phyloP scores from a whole-genome alignment of 805 yeast genomes.

The Metschnikowia hibisci region DNA sequence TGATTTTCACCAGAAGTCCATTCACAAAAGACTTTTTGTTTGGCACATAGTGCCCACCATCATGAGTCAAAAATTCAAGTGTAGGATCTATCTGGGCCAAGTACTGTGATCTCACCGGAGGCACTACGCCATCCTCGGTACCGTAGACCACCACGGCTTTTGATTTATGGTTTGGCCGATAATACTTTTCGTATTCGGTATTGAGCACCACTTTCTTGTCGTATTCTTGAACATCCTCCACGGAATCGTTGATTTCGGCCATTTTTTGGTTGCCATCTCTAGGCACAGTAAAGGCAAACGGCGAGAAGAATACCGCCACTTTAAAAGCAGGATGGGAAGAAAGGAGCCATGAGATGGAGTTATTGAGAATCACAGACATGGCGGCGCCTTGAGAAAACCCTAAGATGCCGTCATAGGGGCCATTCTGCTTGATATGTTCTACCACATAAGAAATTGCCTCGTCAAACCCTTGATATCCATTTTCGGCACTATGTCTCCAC shows the following conservation, averaged over 20 bases:
- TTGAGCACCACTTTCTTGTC: slow-evolving; percentile 17
- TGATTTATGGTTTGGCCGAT: slow-evolving; percentile 20
- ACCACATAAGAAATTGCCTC: slow-evolving; percentile 25
- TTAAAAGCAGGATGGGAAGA: slow-evolving; percentile 26
- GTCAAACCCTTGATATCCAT: slow-evolving; percentile 27
- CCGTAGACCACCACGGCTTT: slow-evolving; percentile 30
- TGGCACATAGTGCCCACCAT: slow-evolving; percentile 39
- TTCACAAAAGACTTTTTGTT: slow-evolving; percentile 21
- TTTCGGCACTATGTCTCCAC: slow-evolving; percentile 25
- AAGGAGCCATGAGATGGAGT: slow-evolving; percentile 18
- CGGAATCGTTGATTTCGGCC: slow-evolving; percentile 16
- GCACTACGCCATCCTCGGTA: slow-evolving; percentile 29
- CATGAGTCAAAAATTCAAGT: slow-evolving; percentile 21
- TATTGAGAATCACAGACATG: slow-evolving; percentile 30
- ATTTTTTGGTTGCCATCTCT: slow-evolving; percentile 13
- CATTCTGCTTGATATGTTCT: slow-evolving; percentile 29
- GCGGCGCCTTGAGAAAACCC: slow-evolving; percentile 45
- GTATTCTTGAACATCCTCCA: slow-evolving; percentile 24
- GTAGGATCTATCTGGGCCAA: slow-evolving; percentile 21
- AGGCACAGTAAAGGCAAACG: slow-evolving; percentile 34
- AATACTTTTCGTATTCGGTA: slow-evolving; percentile 20
- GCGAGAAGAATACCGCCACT: slow-evolving; percentile 30
- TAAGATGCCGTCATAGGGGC: slow-evolving; percentile 41
- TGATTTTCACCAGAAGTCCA: slow-evolving; percentile 17
- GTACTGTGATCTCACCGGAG: slow-evolving; percentile 27